Conservation (phyloP, 208 protist genomes). For the Crithidia fasciculata region DNA sequence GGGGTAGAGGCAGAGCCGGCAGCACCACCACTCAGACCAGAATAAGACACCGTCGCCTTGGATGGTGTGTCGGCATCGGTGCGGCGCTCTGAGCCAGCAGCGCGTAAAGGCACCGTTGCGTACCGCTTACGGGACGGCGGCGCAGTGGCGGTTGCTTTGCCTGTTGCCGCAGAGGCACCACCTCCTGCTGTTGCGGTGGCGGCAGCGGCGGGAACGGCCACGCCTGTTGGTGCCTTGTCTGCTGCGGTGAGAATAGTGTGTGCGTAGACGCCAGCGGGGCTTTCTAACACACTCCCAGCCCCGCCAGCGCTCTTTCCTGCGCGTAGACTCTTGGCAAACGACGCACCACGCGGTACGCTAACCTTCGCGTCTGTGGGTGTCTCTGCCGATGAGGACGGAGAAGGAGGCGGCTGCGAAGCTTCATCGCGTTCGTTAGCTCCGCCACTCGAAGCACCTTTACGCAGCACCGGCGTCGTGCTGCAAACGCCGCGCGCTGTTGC, state of each 20-base stretch:
- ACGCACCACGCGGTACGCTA: constrained; percentile 2
- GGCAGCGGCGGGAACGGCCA: constrained; percentile 15
- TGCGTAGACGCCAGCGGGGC: constrained; percentile 33
- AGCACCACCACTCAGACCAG: not conserved
- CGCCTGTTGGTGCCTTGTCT: constrained; percentile 34
- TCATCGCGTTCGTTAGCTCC: not conserved
- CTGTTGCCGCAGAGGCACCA: not conserved
- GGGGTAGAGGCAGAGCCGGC: not conserved
- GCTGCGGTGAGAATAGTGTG: constrained; percentile 44
- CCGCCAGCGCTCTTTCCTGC: not conserved
- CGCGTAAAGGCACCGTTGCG: constrained; percentile 20
- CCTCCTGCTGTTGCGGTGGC: not conserved
- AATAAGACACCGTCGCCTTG: not conserved
- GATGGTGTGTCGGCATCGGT: not conserved
- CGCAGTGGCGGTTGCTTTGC: not conserved
- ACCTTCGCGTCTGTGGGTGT: not conserved
- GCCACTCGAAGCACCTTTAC: not conserved
- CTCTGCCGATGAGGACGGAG: not conserved
- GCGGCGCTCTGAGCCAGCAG: not conserved
- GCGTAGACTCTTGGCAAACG: constrained; percentile 8
- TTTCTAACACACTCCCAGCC: not conserved
- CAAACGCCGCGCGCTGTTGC: not conserved
- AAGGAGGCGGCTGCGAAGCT: not conserved
- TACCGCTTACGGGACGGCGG: constrained; percentile 3
- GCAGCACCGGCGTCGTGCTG: not conserved